Evolutionary conservation across 495 filamentous ascomycete genomes (phyloP), one percentile per base, ranked within the genome.

Genomic region (Aspergillus nanangensis): DNA sequence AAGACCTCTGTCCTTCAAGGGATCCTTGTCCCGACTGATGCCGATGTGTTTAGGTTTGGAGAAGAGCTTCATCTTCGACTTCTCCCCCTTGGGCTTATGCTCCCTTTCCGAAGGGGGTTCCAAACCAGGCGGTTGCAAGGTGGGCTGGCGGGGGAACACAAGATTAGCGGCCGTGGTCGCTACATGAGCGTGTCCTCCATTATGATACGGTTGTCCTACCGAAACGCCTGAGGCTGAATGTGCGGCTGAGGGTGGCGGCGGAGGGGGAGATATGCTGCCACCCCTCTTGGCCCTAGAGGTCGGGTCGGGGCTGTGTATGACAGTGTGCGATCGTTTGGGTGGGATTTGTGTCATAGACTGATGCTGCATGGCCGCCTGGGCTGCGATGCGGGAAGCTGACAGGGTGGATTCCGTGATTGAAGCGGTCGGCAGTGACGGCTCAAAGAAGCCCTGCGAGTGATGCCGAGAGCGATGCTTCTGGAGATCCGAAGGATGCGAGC

Each of bases 1-100:
- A 15, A 90, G 65, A 3, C 82, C 80, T 45, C 80, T 80, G 15
- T 85, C 78, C 60, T 84, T 88, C 11, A 71, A 64, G 9, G 53
- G 38, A 39, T 83, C 80, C 47, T 76, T 81, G 31, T 93, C 88
- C 37, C 83, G 82, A 41, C 80, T 83, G 42, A 87, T 84, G 8
- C 79, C 80, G 38, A 92, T 87, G 61, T 84, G 88, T 58, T 88
- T 90, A 3, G 88, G 89, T 48, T 91, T 86, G 2, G 87, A 91
- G 60, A 96, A 96, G 5, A 96, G 74, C 67, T 94, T 95, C 65
- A 90, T 89, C 68, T 91, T 94, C 17, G 86, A 88, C 67, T 87
- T 89, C 64, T 92, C 86, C 19, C 80, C 75, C 56, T 84, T 84
- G 18, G 68, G 68, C 27, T 84, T 87, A 49, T 79, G 80, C 52